Evolutionary conservation across 768 basidiomycete genomes (phyloP), one percentile per base, ranked within the genome.

Genomic region (Lentinula lateritia): DNA sequence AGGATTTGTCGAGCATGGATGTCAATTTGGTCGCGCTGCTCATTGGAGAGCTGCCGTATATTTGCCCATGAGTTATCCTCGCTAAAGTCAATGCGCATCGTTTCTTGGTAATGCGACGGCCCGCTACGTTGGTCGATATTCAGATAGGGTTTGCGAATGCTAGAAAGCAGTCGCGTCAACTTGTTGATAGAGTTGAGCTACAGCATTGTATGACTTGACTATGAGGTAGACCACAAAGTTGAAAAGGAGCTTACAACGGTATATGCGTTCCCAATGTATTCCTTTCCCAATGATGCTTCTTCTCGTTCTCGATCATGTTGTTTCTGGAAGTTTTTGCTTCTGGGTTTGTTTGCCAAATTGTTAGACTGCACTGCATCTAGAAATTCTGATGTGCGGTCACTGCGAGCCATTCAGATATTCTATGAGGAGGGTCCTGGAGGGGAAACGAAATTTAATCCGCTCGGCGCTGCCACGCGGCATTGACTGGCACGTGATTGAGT

Each of bases 11-110:
- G 88, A 36, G 93, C 90, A 70, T 96, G 91, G 63, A 95, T 76
- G 79, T 99, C 97, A 58, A 99, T 92, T 75, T 97, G 93, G 74
- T 98, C 95, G 63, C 95, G 81, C 72, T 99, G 95, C 64, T 92
- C 86, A 69, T 98, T 95, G 8, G 86, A 86, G 6, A 99, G 81
- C 67, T 88, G 77, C 63, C 83, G 84, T 56, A 92, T 77, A 57
- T 82, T 81, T 16, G 80, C 72, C 89, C 89, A 92, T 50, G 79
- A 75, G 62, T 78, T 74, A 52, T 81, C 70, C 57, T 75, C 76
- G 50, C 68, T 73, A 12, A 91, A 68, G 74, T 92, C 87, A 59
- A 91, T 74, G 48, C 71, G 81, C 48, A 82, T 80, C 43, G 74
- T 73, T 15, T 78, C 70, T 67, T 84, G 83, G 34, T 85, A 83